Conservation (phyloP, 2,329 filamentous ascomycete genomes). For the Claviceps lovelessii region DNA sequence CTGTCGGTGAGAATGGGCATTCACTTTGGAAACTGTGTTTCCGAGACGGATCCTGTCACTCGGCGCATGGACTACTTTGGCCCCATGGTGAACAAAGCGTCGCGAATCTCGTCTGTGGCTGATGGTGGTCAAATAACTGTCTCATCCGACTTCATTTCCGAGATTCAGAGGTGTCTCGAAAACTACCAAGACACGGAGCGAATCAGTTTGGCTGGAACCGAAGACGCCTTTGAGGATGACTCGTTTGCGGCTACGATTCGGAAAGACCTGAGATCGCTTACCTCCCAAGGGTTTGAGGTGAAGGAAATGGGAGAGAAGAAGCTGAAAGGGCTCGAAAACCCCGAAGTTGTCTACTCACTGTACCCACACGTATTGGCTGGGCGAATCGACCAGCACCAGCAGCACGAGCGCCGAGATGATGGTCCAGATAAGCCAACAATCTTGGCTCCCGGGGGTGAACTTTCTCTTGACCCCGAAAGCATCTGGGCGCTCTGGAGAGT, state of each 20-base stretch:
- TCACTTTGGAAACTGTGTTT: constrained; percentile 88
- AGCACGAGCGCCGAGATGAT: constrained; percentile 30
- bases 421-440: constrained; percentile 43
- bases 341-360: constrained; percentile 87
- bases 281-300: constrained; percentile 86
- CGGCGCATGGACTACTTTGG: constrained; percentile 99
- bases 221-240: constrained; percentile 59
- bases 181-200: constrained; percentile 77
- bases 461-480: constrained; percentile 64
- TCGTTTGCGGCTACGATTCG: constrained; percentile 61
- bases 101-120: constrained; percentile 83
- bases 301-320: constrained; percentile 93
- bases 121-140: constrained; percentile 96
- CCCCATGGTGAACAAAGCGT: constrained; percentile 95
- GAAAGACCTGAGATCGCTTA: constrained; percentile 74
- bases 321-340: constrained; percentile 92
- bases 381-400: constrained; percentile 55
- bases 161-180: constrained; percentile 83
- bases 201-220: constrained; percentile 50
- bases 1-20: constrained; percentile 95
- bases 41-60: constrained; percentile 89
- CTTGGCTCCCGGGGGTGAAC: constrained; percentile 49
- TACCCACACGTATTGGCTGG: constrained; percentile 82
- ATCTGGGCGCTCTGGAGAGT: constrained; percentile 86
- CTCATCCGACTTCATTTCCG: constrained; percentile 90